Evolutionary conservation across 768 basidiomycete species (phyloP).

Genomic region (Neoboletus subvelutipes): DNA sequence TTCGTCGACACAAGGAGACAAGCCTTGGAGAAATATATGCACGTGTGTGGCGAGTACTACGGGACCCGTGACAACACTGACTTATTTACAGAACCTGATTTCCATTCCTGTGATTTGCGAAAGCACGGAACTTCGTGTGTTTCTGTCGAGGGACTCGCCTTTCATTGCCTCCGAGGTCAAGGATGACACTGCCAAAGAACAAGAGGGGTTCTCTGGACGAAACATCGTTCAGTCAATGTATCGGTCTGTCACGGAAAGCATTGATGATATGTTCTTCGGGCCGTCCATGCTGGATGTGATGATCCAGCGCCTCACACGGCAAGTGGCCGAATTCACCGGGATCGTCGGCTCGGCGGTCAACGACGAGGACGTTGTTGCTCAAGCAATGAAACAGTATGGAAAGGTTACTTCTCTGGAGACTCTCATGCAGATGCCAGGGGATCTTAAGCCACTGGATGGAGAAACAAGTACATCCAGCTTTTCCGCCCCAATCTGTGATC

Average conservation of each 20-base stretch:
- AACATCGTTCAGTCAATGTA: conserved; percentile 86
- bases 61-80: background rate
- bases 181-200: conserved; percentile 40
- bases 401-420: conserved; percentile 66
- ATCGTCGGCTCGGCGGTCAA: conserved; percentile 75
- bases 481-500: conserved; percentile 90
- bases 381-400: conserved; percentile 71
- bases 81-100: conserved; percentile 57
- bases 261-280: conserved; percentile 97
- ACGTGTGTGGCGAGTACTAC: conserved; percentile 46
- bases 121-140: conserved; percentile 76
- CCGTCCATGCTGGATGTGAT: conserved; percentile 95
- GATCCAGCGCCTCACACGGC: conserved; percentile 85
- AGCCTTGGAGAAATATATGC: conserved; percentile 87
- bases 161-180: conserved; percentile 60
- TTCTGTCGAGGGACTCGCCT: conserved; percentile 86
- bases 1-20: conserved; percentile 81
- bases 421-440: conserved; percentile 69
- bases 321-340: conserved; percentile 87
- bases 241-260: conserved; percentile 87
- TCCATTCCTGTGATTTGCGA: conserved; percentile 75
- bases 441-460: conserved; percentile 78
- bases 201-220: conserved; percentile 59
- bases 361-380: conserved; percentile 83
- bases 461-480: conserved; percentile 89